A percentile compares a stretch with the other conserved stretches of the same genome.
Evolutionary conservation across 768 basidiomycete genomes (phyloP).

Genomic region (Pulveroboletus sp.): DNA sequence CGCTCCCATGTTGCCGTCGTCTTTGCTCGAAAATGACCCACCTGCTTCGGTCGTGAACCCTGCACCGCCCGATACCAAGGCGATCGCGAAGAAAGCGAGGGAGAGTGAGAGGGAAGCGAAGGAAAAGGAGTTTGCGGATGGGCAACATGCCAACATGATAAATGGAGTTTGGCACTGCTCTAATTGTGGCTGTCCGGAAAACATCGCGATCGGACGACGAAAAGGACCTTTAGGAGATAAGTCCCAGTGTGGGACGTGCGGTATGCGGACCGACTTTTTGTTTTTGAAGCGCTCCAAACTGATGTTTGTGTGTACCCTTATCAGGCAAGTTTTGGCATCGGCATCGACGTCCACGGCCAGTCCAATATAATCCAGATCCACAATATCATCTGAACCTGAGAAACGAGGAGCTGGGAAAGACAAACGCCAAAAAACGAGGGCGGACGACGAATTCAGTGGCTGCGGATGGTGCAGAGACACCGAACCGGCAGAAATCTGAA

Average conservation of each 20-base stretch:
- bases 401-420: slow-evolving; percentile 55
- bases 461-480: slow-evolving; percentile 49
- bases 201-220: slow-evolving; percentile 75
- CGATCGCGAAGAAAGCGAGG: slow-evolving; percentile 57
- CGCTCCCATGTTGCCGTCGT: slow-evolving; percentile 43
- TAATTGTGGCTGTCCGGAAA: slow-evolving; percentile 89
- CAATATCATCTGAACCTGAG: slow-evolving; percentile 60
- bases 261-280: slow-evolving; percentile 41
- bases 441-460: slow-evolving; percentile 23
- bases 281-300: slow-evolving; percentile 3
- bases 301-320: background rate
- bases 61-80: slow-evolving; percentile 44
- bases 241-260: slow-evolving; percentile 88
- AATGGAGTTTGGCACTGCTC: slow-evolving; percentile 93
- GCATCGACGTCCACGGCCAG: slow-evolving; percentile 74
- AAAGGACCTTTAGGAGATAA: slow-evolving; percentile 90
- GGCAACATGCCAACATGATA: slow-evolving; percentile 76
- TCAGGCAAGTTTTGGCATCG: slow-evolving; percentile 89
- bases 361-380: slow-evolving; percentile 72
- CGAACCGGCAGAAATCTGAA: slow-evolving; percentile 38
- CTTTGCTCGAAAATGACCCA: slow-evolving; percentile 58
- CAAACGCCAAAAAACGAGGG: slow-evolving; percentile 48
- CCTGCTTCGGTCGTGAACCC: slow-evolving; percentile 34
- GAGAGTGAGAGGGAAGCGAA: slow-evolving; percentile 80
- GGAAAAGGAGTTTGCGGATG: slow-evolving; percentile 77